Evolutionary conservation across 345 rosid genomes (phyloP).

Genomic region (Turritis glabra): DNA sequence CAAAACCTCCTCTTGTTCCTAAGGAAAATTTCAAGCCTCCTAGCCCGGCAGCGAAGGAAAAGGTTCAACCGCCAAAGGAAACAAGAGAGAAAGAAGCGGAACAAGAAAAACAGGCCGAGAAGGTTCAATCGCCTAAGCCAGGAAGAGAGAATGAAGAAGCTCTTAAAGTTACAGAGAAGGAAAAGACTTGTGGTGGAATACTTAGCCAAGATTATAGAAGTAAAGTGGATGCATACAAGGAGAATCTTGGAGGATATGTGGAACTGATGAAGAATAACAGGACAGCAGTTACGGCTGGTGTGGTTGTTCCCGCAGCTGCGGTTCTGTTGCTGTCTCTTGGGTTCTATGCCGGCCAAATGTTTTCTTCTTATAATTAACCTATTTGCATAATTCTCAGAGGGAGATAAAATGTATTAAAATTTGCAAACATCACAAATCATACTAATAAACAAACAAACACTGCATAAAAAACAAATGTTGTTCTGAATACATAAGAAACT

Average conservation of each 20-base stretch:
- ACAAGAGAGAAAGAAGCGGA: not conserved
- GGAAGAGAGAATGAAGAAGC: slow-evolving; percentile 25
- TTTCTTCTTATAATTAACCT: slow-evolving; percentile 10
- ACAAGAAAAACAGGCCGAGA: not conserved
- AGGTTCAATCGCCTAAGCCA: slow-evolving; percentile 8
- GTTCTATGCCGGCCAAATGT: slow-evolving; percentile 31
- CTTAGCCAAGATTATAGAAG: slow-evolving; percentile 26
- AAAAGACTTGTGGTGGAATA: slow-evolving; percentile 15
- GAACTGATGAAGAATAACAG: slow-evolving; percentile 33
- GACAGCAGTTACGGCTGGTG: slow-evolving; percentile 18
- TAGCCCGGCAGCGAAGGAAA: not conserved
- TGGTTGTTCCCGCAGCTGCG: slow-evolving; percentile 29
- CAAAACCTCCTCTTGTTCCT: slow-evolving; percentile 17
- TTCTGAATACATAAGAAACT: not conserved
- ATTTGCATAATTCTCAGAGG: not conserved
- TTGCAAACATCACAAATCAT: not conserved
- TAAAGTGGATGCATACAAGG: slow-evolving; percentile 30
- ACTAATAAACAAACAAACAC: not conserved
- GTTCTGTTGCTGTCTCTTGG: slow-evolving; percentile 36
- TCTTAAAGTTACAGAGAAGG: not conserved
- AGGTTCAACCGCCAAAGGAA: not conserved
- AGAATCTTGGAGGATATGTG: slow-evolving; percentile 37
- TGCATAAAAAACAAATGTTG: not conserved
- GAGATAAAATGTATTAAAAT: not conserved
- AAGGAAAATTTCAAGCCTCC: not conserved